These are phyloP conservation scores for Luvunga scandens DNA, from an alignment of 345 rosid genomes.

Conservation along the genomic window DNA sequence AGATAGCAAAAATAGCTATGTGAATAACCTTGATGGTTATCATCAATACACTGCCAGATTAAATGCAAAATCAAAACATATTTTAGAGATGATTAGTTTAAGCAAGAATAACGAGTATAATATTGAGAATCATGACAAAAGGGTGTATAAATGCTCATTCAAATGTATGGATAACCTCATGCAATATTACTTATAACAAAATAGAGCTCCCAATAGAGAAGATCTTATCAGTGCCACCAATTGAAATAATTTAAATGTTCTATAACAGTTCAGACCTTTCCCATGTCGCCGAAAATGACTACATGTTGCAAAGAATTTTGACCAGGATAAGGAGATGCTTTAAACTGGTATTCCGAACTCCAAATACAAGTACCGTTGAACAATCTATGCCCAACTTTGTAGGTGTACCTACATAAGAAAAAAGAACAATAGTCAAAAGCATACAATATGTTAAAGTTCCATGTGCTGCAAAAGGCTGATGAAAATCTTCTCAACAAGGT, in stretches of 20 bases:
- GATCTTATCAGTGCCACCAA: not conserved
- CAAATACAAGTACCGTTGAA: slow-evolving; percentile 43
- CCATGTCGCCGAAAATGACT: slow-evolving; percentile 79
- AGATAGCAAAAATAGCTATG: not conserved
- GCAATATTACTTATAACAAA: not conserved
- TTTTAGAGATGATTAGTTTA: not conserved
- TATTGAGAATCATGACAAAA: too few species aligned
- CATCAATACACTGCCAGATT: not conserved
- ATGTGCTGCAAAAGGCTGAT: not conserved
- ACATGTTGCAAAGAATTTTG: slow-evolving; percentile 63
- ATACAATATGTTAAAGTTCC: not conserved
- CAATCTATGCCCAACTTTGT: slow-evolving; percentile 58
- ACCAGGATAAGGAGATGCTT: slow-evolving; percentile 73
- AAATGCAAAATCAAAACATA: not conserved
- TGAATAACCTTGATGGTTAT: not conserved
- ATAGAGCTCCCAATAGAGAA: not conserved
- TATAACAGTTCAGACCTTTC: slow-evolving; percentile 52
- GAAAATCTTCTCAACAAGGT: not conserved
- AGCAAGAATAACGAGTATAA: not conserved
- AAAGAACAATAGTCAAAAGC: not conserved
- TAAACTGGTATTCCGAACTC: slow-evolving; percentile 55
- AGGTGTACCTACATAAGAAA: slow-evolving; percentile 43
- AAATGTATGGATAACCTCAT: not conserved
- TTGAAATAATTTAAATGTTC: not conserved
- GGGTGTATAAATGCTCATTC: not conserved